Conservation (phyloP, 139 green algal species). For the Choricystis sp. region DNA sequence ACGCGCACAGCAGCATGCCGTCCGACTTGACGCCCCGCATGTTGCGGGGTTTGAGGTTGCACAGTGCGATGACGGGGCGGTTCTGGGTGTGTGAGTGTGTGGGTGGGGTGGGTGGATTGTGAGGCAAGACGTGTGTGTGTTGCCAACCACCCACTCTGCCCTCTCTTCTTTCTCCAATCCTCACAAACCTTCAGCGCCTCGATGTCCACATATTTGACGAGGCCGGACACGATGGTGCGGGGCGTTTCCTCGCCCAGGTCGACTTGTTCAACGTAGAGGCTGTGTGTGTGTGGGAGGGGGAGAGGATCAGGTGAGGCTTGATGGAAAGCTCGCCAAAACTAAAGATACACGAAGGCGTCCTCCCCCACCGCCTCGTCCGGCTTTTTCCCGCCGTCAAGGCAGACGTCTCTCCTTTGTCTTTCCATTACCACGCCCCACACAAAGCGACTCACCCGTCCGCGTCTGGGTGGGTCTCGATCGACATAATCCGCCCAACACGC, state of each 20-base stretch:
- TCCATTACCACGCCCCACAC: too few relatives aligned
- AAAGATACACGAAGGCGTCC: too few relatives aligned
- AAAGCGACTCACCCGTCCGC: constrained; percentile 36
- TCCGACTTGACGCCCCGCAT: constrained; percentile 80
- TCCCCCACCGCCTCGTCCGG: too few relatives aligned
- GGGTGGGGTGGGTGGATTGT: too few relatives aligned
- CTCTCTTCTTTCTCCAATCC: too few relatives aligned
- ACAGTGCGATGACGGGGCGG: constrained; percentile 62
- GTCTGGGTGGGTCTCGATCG: constrained; percentile 55
- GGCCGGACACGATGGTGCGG: constrained; percentile 66
- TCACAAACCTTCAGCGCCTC: constrained; percentile 58
- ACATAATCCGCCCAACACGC: constrained; percentile 67
- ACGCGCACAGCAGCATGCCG: constrained; percentile 83
- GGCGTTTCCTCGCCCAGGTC: constrained; percentile 71
- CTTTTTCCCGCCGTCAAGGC: too few relatives aligned
- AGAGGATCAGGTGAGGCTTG: too few relatives aligned
- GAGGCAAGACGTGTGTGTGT: too few relatives aligned
- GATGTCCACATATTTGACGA: constrained; percentile 79
- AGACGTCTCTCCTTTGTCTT: too few relatives aligned
- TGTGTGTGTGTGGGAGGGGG: not conserved
- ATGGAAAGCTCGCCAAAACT: too few relatives aligned
- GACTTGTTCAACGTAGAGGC: constrained; percentile 88
- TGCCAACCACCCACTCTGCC: constrained; percentile 13
- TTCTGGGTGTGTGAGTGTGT: constrained; percentile 31
- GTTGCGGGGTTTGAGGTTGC: constrained; percentile 90